Conservation (phyloP, 1,139 yeast genomes). For the Pichia sp. region DNA sequence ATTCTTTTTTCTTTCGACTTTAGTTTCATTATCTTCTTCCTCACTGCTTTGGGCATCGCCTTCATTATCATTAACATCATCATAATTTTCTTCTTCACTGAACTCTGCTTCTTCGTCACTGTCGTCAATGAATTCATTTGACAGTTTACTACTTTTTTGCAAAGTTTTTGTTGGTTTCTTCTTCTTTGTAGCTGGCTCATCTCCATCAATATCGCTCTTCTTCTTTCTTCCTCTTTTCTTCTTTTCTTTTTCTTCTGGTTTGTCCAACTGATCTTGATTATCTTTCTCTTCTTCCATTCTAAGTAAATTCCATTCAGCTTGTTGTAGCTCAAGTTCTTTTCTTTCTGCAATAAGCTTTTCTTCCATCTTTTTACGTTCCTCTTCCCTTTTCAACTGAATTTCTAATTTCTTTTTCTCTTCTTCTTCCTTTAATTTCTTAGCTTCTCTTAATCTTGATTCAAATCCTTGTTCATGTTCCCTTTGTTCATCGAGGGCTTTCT, state of each 20-base stretch:
- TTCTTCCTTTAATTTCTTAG: conserved; percentile 57
- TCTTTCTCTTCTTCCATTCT: conserved; percentile 38
- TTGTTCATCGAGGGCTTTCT: conserved; percentile 67
- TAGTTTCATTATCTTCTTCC: conserved; percentile 16
- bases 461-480: conserved; percentile 55
- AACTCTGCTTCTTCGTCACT: conserved; percentile 34
- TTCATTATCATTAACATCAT: conserved; percentile 13
- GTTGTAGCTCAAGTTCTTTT: conserved; percentile 69
- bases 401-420: conserved; percentile 43
- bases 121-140: conserved; percentile 28
- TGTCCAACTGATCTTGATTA: conserved; percentile 27
- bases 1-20: conserved; percentile 16
- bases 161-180: conserved; percentile 12
- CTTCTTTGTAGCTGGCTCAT: conserved; percentile 10
- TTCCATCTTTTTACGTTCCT: conserved; percentile 39
- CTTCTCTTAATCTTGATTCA: conserved; percentile 62
- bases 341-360: conserved; percentile 62
- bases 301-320: conserved; percentile 73
- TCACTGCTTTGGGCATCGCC: conserved; percentile 7
- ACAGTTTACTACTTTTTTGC: conserved; percentile 22
- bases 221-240: conserved; percentile 23
- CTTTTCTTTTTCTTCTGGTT: conserved; percentile 23
- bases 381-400: conserved; percentile 36
- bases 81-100: conserved; percentile 21
- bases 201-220: conserved; percentile 16